Evolutionary conservation across 768 basidiomycete genomes (phyloP).

Genomic region (Leucosporidium scottii): DNA sequence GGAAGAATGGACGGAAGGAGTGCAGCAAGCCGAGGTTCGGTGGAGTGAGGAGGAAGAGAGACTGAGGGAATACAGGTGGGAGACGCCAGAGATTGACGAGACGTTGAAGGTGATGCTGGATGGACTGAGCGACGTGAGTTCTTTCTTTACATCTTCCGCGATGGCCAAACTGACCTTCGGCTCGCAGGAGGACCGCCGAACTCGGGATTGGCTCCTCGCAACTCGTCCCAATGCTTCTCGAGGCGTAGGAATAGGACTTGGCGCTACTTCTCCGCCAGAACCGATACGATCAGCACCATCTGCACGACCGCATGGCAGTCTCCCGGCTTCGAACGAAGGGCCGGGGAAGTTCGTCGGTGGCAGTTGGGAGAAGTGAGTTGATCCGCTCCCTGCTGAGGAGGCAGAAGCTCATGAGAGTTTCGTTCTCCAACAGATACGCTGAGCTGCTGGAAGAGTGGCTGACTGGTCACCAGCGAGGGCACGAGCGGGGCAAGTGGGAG

Average conservation of each 20-base stretch:
- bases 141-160: not conserved
- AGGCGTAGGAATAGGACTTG: slow-evolving; percentile 18
- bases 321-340: not conserved
- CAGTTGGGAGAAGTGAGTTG: slow-evolving; percentile 8
- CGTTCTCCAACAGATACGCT: slow-evolving; percentile 7
- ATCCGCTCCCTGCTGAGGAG: no score
- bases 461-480: slow-evolving; percentile 11
- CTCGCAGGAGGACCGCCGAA: slow-evolving; percentile 9
- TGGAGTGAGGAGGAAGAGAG: slow-evolving; percentile 15
- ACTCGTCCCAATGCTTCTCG: not conserved
- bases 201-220: slow-evolving; percentile 3
- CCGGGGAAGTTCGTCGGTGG: slow-evolving; percentile 7
- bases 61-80: slow-evolving; percentile 19
- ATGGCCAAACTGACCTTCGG: not conserved
- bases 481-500: slow-evolving; percentile 21
- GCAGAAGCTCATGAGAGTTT: no score
- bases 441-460: slow-evolving; percentile 25
- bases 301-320: not conserved
- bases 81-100: slow-evolving; percentile 5
- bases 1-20: not conserved
- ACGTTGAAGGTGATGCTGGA: not conserved
- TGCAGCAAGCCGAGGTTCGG: not conserved
- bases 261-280: slow-evolving; percentile 6
- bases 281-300: not conserved
- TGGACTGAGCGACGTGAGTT: not conserved